Evolutionary conservation across 2,329 filamentous ascomycete genomes (phyloP), one percentile per base, ranked within the genome.

Genomic region (Colletotrichum aenigma): DNA sequence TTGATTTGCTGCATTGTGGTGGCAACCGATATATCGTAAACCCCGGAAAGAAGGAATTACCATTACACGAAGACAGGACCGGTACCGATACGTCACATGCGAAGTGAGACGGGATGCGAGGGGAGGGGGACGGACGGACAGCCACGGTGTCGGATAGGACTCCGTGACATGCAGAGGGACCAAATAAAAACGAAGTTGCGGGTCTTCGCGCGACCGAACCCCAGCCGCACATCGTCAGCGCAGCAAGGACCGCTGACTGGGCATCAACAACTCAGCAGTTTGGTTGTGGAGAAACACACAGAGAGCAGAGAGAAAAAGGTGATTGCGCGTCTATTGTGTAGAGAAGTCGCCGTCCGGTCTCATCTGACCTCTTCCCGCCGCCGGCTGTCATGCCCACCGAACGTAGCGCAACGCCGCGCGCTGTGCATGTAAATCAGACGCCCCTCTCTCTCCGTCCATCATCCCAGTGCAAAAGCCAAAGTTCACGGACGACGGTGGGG

Each of bases 251-350:
- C 15, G 21, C 62, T 15, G 21, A 15, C 28, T 34, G 71, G 66
- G 36, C 26, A 58, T 32, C 43, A 26, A 18, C 28, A n/a, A 13
- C n/a, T 13, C 21, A 58, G 4, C 55, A 43, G 18, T n/a, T 2
- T 12, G 18, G 55, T 28, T 24, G 26, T 3, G 55, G 55, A 58
- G 36, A 6, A 24, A 24, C 24, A n/a, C 16, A n/a, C 32, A n/a
- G 60, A n/a, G 16, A 16, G 10, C 7, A 18, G 12, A 26, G 13
- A 62, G 62, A 61, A 8, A 34, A 38, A 5, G 21, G 9, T 30
- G 70, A 72, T 75, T 75, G 73, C 69, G 73, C 70, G 73, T 73
- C 69, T 48, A 18, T 26, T 43, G 62, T 68, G 15, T 72, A 26
- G 43, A 62, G 72, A 73, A 30, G 62, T 73, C 38, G 24, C 64